phyloP scores from a whole-genome alignment of 1,139 yeast genomes.

The Suhomyces maxii region DNA sequence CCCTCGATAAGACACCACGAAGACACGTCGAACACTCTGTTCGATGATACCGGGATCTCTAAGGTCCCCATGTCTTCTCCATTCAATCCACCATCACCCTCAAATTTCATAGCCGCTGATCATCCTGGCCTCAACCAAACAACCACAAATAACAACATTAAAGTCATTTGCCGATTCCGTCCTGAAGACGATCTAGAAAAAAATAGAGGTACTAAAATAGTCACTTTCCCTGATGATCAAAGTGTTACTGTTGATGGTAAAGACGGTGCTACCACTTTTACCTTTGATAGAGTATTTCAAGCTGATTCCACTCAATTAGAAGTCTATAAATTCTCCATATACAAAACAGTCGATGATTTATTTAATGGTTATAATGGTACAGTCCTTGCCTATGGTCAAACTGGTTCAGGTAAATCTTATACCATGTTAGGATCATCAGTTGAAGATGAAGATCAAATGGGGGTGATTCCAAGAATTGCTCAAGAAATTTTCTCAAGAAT shows the following conservation, averaged over 20 bases:
- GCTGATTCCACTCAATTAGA: slow-evolving; percentile 53
- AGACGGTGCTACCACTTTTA: slow-evolving; percentile 42
- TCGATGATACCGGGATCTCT: neutral
- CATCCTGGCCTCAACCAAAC: slow-evolving; percentile 6
- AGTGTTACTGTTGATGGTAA: slow-evolving; percentile 31
- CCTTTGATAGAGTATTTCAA: slow-evolving; percentile 69
- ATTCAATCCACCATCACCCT: slow-evolving; percentile 5
- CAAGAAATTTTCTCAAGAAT: slow-evolving; percentile 64
- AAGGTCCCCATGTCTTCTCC: slow-evolving; percentile 5
- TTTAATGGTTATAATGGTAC: slow-evolving; percentile 84
- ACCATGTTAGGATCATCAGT: slow-evolving; percentile 75
- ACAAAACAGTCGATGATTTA: slow-evolving; percentile 63
- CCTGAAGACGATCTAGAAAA: slow-evolving; percentile 46
- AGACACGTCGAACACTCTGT: slow-evolving; percentile 5
- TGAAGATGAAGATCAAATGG: slow-evolving; percentile 41
- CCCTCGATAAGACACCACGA: slow-evolving; percentile 4
- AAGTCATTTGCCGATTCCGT: slow-evolving; percentile 66
- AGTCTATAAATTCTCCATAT: slow-evolving; percentile 60
- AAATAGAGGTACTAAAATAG: slow-evolving; percentile 19
- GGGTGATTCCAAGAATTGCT: slow-evolving; percentile 74
- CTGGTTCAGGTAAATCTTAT: slow-evolving; percentile 84
- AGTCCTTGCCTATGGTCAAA: slow-evolving; percentile 84
- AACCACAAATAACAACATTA: slow-evolving; percentile 37
- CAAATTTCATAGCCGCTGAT: slow-evolving; percentile 6
- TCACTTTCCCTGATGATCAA: slow-evolving; percentile 28